Conservation (phyloP, 1,284 basidiomycete species). For the Cutaneotrichosporon cutaneum region DNA sequence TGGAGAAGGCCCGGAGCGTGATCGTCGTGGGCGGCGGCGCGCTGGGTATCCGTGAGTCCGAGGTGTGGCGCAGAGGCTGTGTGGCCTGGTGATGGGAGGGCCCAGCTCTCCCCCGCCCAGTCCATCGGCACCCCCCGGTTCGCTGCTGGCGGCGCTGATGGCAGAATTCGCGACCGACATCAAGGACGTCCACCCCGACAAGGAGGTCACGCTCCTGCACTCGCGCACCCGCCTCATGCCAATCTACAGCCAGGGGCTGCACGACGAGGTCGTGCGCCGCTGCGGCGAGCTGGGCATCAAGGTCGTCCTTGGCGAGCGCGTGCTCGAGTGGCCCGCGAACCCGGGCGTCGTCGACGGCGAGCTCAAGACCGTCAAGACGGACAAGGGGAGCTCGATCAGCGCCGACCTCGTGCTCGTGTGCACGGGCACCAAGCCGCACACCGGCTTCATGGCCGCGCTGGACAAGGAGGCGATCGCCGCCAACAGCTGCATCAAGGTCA, state of each 20-base stretch:
- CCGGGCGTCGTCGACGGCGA: slow-evolving; percentile 36
- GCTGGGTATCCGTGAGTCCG: slow-evolving; percentile 54
- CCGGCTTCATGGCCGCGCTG: slow-evolving; percentile 57
- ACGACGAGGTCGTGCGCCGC: slow-evolving; percentile 47
- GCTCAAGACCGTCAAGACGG: slow-evolving; percentile 57
- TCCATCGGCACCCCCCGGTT: no score
- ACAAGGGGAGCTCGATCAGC: slow-evolving; percentile 62
- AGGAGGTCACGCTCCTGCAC: slow-evolving; percentile 56
- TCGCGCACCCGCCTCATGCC: slow-evolving; percentile 54
- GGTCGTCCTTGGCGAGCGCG: slow-evolving; percentile 52
- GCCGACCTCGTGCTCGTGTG: slow-evolving; percentile 71
- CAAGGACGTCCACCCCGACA: slow-evolving; percentile 51
- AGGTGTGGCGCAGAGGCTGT: no score
- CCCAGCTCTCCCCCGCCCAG: no score
- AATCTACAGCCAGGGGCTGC: slow-evolving; percentile 52
- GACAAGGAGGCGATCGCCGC: slow-evolving; percentile 54
- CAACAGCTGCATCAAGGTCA: slow-evolving; percentile 57
- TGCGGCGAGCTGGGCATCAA: slow-evolving; percentile 52
- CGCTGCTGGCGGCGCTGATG: no score
- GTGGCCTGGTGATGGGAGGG: no score
- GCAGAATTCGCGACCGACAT: slow-evolving; percentile 56
- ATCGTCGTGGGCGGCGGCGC: slow-evolving; percentile 55
- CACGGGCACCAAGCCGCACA: slow-evolving; percentile 72
- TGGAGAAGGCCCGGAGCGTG: slow-evolving; percentile 49
- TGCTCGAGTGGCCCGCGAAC: slow-evolving; percentile 47